phyloP scores from a whole-genome alignment of 495 filamentous ascomycete species.

The Aeminium ludgeri region DNA sequence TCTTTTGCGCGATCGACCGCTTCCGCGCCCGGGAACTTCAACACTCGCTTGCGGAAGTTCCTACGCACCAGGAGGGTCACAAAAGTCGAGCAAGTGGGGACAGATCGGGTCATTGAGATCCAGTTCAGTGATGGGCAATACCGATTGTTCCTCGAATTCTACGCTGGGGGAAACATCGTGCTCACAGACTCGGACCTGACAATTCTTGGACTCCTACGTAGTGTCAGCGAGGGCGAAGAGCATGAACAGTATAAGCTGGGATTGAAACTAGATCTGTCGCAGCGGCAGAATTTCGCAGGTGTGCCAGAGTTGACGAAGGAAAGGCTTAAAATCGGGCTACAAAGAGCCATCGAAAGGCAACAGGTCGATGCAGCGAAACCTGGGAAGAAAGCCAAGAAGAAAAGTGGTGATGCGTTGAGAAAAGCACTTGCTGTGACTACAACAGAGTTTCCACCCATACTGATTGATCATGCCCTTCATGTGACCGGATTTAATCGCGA shows the following conservation, averaged over 20 bases:
- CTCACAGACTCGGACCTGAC: slow-evolving; percentile 67
- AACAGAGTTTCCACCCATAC: slow-evolving; percentile 66
- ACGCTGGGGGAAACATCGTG: slow-evolving; percentile 87
- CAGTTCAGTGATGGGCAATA: slow-evolving; percentile 84
- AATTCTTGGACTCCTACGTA: slow-evolving; percentile 63
- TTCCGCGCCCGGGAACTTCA: slow-evolving; percentile 65
- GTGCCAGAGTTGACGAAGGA: slow-evolving; percentile 57
- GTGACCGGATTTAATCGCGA: slow-evolving; percentile 48
- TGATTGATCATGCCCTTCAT: slow-evolving; percentile 73
- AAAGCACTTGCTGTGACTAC: slow-evolving; percentile 67
- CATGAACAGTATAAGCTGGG: slow-evolving; percentile 61
- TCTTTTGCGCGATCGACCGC: slow-evolving; percentile 74
- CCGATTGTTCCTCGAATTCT: slow-evolving; percentile 83
- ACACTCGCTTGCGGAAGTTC: slow-evolving; percentile 65
- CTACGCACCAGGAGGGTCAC: slow-evolving; percentile 78
- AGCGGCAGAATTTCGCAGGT: slow-evolving; percentile 66
- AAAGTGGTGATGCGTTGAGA: slow-evolving; percentile 52
- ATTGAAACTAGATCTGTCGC: slow-evolving; percentile 57
- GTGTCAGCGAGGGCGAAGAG: slow-evolving; percentile 57
- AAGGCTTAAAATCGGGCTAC: slow-evolving; percentile 49
- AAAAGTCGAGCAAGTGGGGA: slow-evolving; percentile 66
- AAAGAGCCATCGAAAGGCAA: slow-evolving; percentile 42
- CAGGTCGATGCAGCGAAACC: slow-evolving; percentile 30
- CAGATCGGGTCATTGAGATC: slow-evolving; percentile 83
- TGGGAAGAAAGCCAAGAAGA: slow-evolving; percentile 60